These are phyloP conservation scores for Skeletonema grethae DNA, from an alignment of 108 stramenopile genomes.

Conservation along the genomic window DNA sequence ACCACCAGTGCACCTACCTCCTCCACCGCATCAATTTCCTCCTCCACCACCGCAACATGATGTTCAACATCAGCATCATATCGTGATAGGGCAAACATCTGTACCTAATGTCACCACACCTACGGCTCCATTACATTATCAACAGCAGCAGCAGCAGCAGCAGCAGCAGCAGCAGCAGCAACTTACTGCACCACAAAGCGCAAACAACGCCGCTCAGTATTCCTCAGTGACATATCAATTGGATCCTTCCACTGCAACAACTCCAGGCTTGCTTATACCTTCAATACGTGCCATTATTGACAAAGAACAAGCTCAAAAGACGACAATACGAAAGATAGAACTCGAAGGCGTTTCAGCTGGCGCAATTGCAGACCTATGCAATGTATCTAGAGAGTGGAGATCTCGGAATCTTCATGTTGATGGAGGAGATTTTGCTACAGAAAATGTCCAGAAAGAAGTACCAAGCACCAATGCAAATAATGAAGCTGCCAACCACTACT, in stretches of 20 bases:
- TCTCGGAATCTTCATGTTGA: constrained; percentile 33
- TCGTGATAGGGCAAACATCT: background rate
- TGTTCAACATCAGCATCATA: background rate
- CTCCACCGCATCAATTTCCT: constrained; percentile 21
- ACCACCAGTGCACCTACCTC: constrained; percentile 33
- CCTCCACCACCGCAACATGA: background rate
- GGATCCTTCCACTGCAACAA: constrained; percentile 31
- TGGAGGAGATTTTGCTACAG: constrained; percentile 48
- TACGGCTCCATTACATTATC: background rate
- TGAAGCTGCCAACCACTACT: constrained; percentile 41
- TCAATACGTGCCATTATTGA: constrained; percentile 52
- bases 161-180: background rate
- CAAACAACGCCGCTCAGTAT: background rate
- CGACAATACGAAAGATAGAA: constrained; percentile 30
- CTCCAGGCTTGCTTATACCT: constrained; percentile 40
- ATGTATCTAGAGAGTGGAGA: constrained; percentile 38
- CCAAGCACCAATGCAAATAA: background rate
- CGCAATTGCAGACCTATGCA: constrained; percentile 47
- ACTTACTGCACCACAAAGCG: constrained; percentile 9
- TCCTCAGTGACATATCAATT: constrained; percentile 5
- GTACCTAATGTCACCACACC: background rate
- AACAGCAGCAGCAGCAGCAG: background rate
- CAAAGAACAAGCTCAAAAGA: constrained; percentile 23
- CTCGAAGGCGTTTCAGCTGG: constrained; percentile 51
- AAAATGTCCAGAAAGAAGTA: background rate